A percentile compares a stretch with the other conserved stretches of the same genome.
Evolutionary conservation across 2,329 filamentous ascomycete species (phyloP).

Genomic region (Colletotrichum sp.): DNA sequence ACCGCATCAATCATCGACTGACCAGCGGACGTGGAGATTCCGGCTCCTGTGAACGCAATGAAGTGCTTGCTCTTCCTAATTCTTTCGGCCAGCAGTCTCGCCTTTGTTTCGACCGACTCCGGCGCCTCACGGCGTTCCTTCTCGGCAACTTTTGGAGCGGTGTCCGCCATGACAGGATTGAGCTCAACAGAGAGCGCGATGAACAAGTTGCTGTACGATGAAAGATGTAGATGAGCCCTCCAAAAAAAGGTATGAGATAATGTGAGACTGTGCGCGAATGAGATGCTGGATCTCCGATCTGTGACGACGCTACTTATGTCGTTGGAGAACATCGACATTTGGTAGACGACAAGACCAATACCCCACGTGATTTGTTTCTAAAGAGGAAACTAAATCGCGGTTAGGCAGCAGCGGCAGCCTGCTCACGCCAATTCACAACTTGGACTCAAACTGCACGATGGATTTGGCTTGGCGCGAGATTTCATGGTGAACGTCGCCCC

Average conservation of each 20-base stretch:
- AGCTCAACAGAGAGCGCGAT: accelerated
- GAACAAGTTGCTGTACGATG: not conserved
- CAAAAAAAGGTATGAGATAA: no score
- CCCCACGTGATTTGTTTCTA: not conserved
- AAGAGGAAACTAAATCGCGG: not conserved
- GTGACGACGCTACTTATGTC: not conserved
- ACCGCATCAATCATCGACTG: not conserved
- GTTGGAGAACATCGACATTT: not conserved
- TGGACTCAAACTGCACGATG: not conserved
- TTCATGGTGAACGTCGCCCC: not conserved
- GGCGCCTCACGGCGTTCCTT: not conserved
- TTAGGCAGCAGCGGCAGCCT: not conserved
- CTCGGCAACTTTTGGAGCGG: constrained; percentile 13
- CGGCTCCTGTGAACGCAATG: constrained; percentile 51
- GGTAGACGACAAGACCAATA: not conserved
- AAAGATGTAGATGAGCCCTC: accelerated
- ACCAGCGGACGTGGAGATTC: constrained; percentile 52
- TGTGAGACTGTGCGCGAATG: not conserved
- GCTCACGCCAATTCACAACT: not conserved
- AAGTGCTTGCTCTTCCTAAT: constrained; percentile 49
- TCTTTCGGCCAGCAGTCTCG: constrained; percentile 35
- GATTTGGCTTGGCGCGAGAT: not conserved
- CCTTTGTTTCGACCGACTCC: constrained; percentile 35
- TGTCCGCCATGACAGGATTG: not conserved
- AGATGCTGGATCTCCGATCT: not conserved